A percentile compares a stretch with the other conserved stretches of the same genome.
These are phyloP conservation scores for Crucihimalaya himalaica DNA, from an alignment of 345 rosid species.

Conservation along the genomic window DNA sequence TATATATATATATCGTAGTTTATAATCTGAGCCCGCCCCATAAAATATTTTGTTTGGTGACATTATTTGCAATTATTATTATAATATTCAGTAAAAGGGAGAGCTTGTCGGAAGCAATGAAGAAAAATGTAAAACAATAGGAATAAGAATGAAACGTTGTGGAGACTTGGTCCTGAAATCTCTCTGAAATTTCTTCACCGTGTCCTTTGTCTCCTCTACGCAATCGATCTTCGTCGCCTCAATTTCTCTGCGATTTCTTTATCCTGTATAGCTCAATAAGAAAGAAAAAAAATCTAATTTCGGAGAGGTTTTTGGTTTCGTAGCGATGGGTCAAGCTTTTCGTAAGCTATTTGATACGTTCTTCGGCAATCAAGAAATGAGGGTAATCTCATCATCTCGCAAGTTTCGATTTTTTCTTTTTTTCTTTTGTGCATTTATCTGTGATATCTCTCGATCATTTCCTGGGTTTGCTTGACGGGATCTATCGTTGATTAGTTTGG, in stretches of 20 bases:
- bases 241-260: background rate
- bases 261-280: background rate
- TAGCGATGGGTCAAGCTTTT: constrained; percentile 83
- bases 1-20: no score
- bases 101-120: background rate
- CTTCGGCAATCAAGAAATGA: constrained; percentile 92
- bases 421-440: background rate
- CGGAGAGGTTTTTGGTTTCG: background rate
- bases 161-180: background rate
- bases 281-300: background rate
- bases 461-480: background rate
- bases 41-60: no score
- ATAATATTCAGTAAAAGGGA: no score
- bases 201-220: background rate
- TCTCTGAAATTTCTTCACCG: constrained; percentile 8
- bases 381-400: constrained; percentile 50
- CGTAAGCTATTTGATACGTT: constrained; percentile 87
- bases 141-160: background rate
- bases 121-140: background rate
- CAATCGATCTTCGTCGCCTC: constrained; percentile 22
- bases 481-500: constrained; percentile 3
- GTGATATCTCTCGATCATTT: background rate
- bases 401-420: no score
- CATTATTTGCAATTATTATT: background rate
- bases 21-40: no score